Percentiles rank a stretch among this genome's conserved stretches.
These are phyloP conservation scores for Mucor racemosus DNA, from an alignment of 371 early-diverging fungal genomes.

Conservation along the genomic window DNA sequence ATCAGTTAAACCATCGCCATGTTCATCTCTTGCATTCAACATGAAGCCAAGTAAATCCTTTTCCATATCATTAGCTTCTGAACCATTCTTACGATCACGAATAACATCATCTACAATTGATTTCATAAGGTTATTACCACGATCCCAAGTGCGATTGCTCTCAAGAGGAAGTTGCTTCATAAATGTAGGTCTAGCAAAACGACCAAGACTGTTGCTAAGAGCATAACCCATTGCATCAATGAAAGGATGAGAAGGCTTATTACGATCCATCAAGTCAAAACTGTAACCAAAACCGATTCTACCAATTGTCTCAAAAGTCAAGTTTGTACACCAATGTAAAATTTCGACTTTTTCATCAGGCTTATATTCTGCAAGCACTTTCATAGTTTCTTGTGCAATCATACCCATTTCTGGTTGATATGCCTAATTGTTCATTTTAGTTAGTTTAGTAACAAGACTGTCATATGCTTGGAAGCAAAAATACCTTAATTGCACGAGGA, in stretches of 20 bases:
- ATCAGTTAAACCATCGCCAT: constrained; percentile 46
- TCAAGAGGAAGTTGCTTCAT: constrained; percentile 50
- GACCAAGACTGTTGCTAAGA: constrained; percentile 23
- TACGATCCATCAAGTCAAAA: constrained; percentile 48
- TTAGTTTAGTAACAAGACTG: background rate
- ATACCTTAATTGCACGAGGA: constrained; percentile 38
- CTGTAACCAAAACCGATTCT: constrained; percentile 60
- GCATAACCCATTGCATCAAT: constrained; percentile 55
- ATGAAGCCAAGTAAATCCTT: constrained; percentile 59
- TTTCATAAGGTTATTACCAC: constrained; percentile 38
- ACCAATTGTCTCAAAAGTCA: constrained; percentile 58
- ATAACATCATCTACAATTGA: constrained; percentile 47
- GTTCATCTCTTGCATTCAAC: constrained; percentile 53
- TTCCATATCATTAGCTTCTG: constrained; percentile 32
- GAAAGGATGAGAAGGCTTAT: constrained; percentile 46
- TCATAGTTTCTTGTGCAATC: constrained; percentile 35
- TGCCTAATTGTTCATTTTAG: constrained; percentile 21
- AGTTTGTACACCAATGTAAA: constrained; percentile 54
- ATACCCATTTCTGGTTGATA: constrained; percentile 50
- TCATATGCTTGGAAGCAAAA: background rate
- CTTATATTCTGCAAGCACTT: constrained; percentile 35
- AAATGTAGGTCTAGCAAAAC: constrained; percentile 32
- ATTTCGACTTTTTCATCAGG: constrained; percentile 47
- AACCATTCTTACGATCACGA: constrained; percentile 31
- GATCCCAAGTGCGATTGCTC: constrained; percentile 35